A percentile compares a stretch with the other conserved stretches of the same genome.
phyloP scores from a whole-genome alignment of 257 asterid species.

The Vinca minor region DNA sequence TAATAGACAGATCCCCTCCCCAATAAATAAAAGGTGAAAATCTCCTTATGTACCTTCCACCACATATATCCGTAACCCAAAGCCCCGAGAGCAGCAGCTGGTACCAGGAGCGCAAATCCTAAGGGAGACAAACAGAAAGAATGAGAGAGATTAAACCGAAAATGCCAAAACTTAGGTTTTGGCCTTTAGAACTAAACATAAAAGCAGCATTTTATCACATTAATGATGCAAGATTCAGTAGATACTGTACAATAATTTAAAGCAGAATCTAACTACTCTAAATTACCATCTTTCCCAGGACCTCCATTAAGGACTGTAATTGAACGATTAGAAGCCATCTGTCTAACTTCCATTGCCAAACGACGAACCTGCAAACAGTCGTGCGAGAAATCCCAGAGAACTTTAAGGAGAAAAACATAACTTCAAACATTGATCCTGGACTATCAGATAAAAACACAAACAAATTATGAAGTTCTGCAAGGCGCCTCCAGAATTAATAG shows the following conservation, averaged over 20 bases:
- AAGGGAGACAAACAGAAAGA: conserved; percentile 15
- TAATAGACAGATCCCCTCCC: no score
- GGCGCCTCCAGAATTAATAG: neutral
- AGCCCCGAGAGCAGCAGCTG: conserved; percentile 77
- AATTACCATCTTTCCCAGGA: conserved; percentile 46
- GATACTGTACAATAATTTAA: neutral
- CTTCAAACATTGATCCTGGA: conserved; percentile 1
- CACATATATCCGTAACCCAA: conserved; percentile 94
- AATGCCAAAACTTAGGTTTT: neutral
- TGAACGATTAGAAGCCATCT: conserved; percentile 48
- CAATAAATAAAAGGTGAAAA: no score
- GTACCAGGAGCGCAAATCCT: conserved; percentile 53
- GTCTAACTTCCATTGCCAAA: conserved; percentile 67
- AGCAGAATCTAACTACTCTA: neutral
- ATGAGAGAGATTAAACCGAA: conserved; percentile 1
- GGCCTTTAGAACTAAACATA: neutral
- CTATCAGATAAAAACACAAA: conserved; percentile 5
- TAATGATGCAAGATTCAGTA: conserved; percentile 19
- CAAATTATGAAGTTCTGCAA: neutral
- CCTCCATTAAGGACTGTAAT: conserved; percentile 58
- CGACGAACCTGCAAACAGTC: conserved; percentile 49
- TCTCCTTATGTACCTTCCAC: conserved; percentile 67
- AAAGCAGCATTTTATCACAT: neutral
- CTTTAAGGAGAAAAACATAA: neutral
- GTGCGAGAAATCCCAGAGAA: conserved; percentile 12